phyloP scores from a whole-genome alignment of 176 grass and related monocot species.

The Avena eriantha region DNA sequence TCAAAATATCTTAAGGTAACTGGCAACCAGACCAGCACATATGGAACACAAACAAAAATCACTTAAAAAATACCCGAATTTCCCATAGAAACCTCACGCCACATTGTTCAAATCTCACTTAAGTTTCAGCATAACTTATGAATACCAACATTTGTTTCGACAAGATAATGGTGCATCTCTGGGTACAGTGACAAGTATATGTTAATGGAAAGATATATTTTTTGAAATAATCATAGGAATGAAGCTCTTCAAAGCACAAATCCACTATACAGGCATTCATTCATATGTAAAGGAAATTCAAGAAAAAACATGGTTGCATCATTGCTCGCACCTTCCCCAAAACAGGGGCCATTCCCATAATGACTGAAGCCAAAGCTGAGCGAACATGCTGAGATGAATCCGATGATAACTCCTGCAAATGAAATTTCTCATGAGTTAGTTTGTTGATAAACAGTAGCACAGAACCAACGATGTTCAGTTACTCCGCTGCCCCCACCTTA shows the following conservation, averaged over 20 bases:
- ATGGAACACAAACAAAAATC: background rate
- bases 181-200: conserved; percentile 12
- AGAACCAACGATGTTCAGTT: background rate
- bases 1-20: background rate
- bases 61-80: background rate
- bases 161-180: background rate
- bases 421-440: conserved; percentile 18
- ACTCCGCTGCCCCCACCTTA: conserved; percentile 54
- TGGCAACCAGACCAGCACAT: background rate
- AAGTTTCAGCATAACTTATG: background rate
- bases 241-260: background rate
- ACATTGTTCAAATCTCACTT: background rate
- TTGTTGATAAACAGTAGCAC: background rate
- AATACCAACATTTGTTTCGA: background rate
- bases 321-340: conserved; percentile 72
- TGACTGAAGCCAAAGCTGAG: conserved; percentile 96
- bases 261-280: background rate
- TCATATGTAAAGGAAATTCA: background rate
- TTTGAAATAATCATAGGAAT: background rate
- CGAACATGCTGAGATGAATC: conserved; percentile 99
- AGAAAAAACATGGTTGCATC: conserved; percentile 45
- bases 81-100: background rate
- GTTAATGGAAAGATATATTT: background rate
- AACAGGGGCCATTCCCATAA: conserved; percentile 98
- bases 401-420: conserved; percentile 72